Base-by-base conservation (phyloP, 1,139 yeast genomes). In the Zhuliangozyma parablackwelliae region DNA sequence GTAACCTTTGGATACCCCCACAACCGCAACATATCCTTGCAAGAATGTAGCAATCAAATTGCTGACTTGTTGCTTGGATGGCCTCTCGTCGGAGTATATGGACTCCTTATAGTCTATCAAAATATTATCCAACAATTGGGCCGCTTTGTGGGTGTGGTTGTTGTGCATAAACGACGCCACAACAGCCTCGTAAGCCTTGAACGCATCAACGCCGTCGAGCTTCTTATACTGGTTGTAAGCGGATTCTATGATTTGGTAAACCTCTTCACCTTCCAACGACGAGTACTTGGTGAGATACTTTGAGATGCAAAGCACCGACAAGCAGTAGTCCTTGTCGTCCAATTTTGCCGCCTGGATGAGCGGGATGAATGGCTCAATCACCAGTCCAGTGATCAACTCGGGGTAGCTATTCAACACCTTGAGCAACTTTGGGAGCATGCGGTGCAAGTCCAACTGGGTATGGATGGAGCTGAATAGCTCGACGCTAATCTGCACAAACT, bases 401-500 rank as follows among this genome's bases (percentile, higher is more conserved):
- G 72, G 71, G 37, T 56, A 58, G 24, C 44, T 40, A 21, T 50
- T 52, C 29, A 65, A 47, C 26, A 60, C 50, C 9, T 44, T 41
- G 25, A 65, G 45, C 12, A 68, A 39, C 28, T 54, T 48, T 3
- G 69, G 65, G 12, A 65, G 47, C 12, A 66, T 44, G 2, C 26
- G 23, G 7, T 42, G 26, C 40, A 56, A 54, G 42, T 56, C 66
- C 35, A 68, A 53, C 31, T 64, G 57, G 11, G 50, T 50, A 6
- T 53, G 44, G 12, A 84, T 75, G 26, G 79, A 67, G 32, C 49
- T 55, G 43, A 80, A 72, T 42, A 83, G 66, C 47, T 81, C 86
- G 38, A 77, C 54, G 0, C 84, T 83, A 40, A 83, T 75, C 52
- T 78, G 76, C 45, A 75, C 72, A 53, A 80, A 82, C 51, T 82